Percentiles rank a stretch among this genome's conserved stretches.
phyloP scores from a whole-genome alignment of 306 rosid species.

The Cucumis melo region DNA sequence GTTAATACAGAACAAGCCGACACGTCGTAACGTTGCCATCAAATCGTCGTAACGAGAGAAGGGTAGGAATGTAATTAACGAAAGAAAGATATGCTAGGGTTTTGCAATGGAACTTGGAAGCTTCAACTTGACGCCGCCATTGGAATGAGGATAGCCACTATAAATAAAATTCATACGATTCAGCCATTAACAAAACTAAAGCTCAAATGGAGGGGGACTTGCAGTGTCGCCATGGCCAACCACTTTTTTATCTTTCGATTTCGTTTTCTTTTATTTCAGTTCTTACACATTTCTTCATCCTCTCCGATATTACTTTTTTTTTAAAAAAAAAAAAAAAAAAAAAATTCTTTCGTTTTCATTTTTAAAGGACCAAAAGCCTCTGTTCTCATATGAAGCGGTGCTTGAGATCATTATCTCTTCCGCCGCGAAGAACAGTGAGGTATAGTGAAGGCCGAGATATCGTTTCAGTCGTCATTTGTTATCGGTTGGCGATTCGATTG shows the following conservation, averaged over 20 bases:
- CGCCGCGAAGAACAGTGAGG: slow-evolving; percentile 29
- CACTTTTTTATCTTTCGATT: background rate
- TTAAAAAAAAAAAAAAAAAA: too few relatives aligned
- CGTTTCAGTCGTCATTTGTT: slow-evolving; percentile 61
- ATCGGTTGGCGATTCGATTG: slow-evolving; percentile 55
- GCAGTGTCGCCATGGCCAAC: background rate
- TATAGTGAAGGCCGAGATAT: slow-evolving; percentile 56
- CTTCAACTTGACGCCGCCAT: background rate
- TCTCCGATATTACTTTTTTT: background rate
- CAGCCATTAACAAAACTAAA: background rate
- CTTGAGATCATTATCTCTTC: background rate
- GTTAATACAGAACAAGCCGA: background rate
- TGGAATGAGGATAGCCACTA: background rate
- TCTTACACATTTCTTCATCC: background rate
- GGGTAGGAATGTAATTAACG: background rate
- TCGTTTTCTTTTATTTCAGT: background rate
- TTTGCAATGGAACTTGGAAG: background rate
- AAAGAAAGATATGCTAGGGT: background rate
- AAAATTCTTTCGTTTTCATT: background rate
- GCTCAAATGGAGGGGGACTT: background rate
- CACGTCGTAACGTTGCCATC: background rate
- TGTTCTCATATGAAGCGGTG: background rate
- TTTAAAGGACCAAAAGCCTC: background rate
- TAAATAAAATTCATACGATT: background rate
- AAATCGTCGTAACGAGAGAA: background rate